phyloP scores from a whole-genome alignment of 345 rosid genomes.

The Aegle marmelos region DNA sequence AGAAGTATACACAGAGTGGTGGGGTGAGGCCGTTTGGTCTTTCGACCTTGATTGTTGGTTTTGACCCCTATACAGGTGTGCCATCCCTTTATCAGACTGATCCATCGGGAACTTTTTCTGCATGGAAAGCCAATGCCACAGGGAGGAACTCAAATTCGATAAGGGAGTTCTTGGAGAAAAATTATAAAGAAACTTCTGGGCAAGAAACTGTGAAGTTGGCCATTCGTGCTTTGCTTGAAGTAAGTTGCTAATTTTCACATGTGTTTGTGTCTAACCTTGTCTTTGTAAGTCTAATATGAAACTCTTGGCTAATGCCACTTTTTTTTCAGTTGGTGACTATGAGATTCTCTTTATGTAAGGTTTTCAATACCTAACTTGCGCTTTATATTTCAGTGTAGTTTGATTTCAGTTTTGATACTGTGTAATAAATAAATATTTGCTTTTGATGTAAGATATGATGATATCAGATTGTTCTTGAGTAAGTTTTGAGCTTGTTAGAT shows the following conservation, averaged over 20 bases:
- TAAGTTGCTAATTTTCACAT: constrained; percentile 26
- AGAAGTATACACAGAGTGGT: constrained; percentile 93
- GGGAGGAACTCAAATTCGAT: constrained; percentile 92
- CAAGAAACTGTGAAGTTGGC: constrained; percentile 91
- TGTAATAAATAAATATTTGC: neutral
- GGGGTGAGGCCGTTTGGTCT: constrained; percentile 87
- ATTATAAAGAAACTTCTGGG: constrained; percentile 77
- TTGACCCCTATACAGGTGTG: constrained; percentile 65
- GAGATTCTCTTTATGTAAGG: neutral
- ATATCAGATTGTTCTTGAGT: neutral
- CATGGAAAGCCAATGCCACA: constrained; percentile 96
- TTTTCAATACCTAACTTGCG: neutral
- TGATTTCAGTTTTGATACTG: neutral
- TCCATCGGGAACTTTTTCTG: constrained; percentile 96
- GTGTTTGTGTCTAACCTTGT: neutral
- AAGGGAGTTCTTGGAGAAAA: constrained; percentile 83
- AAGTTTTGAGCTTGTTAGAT: neutral
- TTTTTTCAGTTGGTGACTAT: neutral
- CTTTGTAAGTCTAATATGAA: neutral
- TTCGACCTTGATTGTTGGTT: constrained; percentile 70
- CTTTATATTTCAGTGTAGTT: neutral
- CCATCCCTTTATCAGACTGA: constrained; percentile 89
- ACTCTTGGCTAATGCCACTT: constrained; percentile 1
- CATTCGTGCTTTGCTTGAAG: constrained; percentile 88
- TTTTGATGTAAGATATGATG: neutral